phyloP scores from a whole-genome alignment of 192 early-diverging fungal genomes.

The Coemansia sp. region DNA sequence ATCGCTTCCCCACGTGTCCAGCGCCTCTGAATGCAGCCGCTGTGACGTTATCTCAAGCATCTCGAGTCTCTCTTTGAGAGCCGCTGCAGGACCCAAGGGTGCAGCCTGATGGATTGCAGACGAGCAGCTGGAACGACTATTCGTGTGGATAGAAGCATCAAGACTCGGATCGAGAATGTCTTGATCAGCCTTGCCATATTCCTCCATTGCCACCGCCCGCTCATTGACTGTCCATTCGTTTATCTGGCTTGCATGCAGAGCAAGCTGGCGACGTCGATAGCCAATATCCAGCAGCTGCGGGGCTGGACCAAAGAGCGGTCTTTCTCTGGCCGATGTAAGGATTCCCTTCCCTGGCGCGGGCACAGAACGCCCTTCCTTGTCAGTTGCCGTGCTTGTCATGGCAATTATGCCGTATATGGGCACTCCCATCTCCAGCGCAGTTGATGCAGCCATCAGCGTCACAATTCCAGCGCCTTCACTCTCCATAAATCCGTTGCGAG shows the following conservation, averaged over 20 bases:
- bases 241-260: conserved; percentile 28
- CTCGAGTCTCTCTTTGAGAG: conserved; percentile 26
- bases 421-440: conserved; percentile 87
- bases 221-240: conserved; percentile 14
- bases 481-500: conserved; percentile 94
- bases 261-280: conserved; percentile 81
- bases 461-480: conserved; percentile 87
- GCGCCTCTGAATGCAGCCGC: conserved; percentile 72
- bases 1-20: conserved; percentile 76
- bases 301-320: conserved; percentile 30
- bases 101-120: neutral
- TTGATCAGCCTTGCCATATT: neutral
- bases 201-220: neutral
- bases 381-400: conserved; percentile 84
- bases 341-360: conserved; percentile 95
- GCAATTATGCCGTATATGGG: conserved; percentile 90
- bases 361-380: conserved; percentile 95
- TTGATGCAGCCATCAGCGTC: conserved; percentile 81
- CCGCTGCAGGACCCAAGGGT: neutral
- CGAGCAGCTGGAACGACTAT: neutral
- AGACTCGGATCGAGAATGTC: neutral
- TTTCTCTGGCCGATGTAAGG: conserved; percentile 84
- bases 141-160: neutral
- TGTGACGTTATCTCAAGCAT: conserved; percentile 62
- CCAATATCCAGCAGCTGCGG: conserved; percentile 74